phyloP scores from a whole-genome alignment of 257 asterid genomes.

The Fraxinus quadrangulata region DNA sequence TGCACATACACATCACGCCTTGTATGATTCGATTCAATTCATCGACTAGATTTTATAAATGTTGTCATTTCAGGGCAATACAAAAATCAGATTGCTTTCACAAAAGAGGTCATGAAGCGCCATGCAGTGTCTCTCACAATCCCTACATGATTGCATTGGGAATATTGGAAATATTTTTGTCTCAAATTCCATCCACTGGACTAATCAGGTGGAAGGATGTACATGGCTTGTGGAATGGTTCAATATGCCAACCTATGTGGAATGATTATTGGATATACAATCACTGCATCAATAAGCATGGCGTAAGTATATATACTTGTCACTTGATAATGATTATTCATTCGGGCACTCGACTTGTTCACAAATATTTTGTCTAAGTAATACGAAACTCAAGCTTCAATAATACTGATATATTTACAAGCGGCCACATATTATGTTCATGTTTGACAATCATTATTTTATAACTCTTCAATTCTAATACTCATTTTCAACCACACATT shows the following conservation, averaged over 20 bases:
- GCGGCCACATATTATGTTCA: no score
- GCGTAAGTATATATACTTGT: constrained; percentile 41
- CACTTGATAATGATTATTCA: no score
- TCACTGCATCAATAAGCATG: constrained; percentile 75
- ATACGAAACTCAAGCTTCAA: no score
- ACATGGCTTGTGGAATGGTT: constrained; percentile 54
- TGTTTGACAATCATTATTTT: no score
- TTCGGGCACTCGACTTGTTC: background rate
- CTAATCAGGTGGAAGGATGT: constrained; percentile 48
- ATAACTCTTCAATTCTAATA: no score
- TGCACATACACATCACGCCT: no score
- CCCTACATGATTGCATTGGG: constrained; percentile 67
- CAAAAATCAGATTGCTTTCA: constrained; percentile 65
- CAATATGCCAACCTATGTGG: constrained; percentile 65
- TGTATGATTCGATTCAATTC: background rate
- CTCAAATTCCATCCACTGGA: constrained; percentile 47
- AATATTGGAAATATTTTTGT: constrained; percentile 52
- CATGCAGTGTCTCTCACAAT: constrained; percentile 44
- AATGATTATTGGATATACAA: constrained; percentile 63
- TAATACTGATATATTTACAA: no score
- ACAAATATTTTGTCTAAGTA: no score
- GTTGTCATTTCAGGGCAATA: constrained; percentile 49
- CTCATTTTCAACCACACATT: no score
- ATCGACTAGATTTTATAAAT: background rate
- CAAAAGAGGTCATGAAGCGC: constrained; percentile 43